phyloP scores from a whole-genome alignment of 306 rosid species.

The Senna tora region DNA sequence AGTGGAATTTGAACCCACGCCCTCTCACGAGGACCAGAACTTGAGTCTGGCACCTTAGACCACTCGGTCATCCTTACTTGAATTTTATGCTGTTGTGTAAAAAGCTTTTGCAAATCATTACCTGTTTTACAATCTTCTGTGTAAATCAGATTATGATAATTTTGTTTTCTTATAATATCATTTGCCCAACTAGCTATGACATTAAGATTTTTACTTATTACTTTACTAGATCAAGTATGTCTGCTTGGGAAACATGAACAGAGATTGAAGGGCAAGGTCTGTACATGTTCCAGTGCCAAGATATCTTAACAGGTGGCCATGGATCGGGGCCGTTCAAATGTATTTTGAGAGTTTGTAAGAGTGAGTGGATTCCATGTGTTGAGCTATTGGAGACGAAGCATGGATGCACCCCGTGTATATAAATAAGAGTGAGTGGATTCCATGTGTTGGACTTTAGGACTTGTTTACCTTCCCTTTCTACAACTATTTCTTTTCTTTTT shows the following conservation, averaged over 20 bases:
- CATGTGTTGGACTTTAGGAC: background rate
- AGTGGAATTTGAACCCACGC: no score
- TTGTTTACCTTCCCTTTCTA: background rate
- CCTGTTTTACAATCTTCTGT: background rate
- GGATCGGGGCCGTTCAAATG: background rate
- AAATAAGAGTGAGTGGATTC: no score
- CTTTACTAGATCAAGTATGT: conserved; percentile 69
- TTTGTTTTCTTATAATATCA: background rate
- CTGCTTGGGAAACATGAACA: conserved; percentile 88
- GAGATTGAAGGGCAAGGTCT: conserved; percentile 49
- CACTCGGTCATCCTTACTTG: no score
- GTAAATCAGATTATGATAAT: background rate
- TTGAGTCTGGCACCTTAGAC: no score
- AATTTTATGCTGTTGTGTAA: background rate
- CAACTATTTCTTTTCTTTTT: no score
- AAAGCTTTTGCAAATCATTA: background rate
- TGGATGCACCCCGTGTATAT: conserved; percentile 3
- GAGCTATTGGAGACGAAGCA: conserved; percentile 24
- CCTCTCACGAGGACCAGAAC: no score
- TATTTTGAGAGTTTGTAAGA: conserved; percentile 26
- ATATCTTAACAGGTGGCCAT: background rate
- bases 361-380: conserved; percentile 25
- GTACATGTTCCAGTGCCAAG: conserved; percentile 21
- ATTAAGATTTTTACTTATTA: conserved; percentile 1
- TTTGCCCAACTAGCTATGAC: background rate